Base-by-base conservation (phyloP, 495 filamentous ascomycete species). In the Tuber borchii region DNA sequence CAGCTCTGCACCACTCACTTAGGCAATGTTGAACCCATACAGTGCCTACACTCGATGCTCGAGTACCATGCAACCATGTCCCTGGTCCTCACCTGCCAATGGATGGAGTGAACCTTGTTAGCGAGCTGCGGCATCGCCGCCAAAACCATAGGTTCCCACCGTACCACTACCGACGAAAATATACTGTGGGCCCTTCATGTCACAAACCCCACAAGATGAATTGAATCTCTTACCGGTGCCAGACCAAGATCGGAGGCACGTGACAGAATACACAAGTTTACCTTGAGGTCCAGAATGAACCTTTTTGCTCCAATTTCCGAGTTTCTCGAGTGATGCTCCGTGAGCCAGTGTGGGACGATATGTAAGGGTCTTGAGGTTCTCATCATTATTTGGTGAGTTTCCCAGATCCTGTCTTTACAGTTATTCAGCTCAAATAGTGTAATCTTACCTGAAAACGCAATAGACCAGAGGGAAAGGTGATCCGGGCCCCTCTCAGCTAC, bases 21-120 rank as follows among this genome's bases (percentile, higher is more conserved):
- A n/a, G n/a, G 26, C 26, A 34, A 14, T 17, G 26, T 7, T 17
- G 56, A 65, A 65, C 12, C 10, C 2, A 61, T 26, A 31, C n/a
- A 26, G 6, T 3, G 22, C 46, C 19, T 22, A 40, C 39, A 40
- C 39, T 40, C 1, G 39, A 40, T 40, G 3, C 42, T 43, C 42
- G 42, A 43, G 1, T 12, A 56, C 48, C 8, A 22, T 31, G 0
- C n/a, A 61, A 61, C 26, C 56, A 34, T 40, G 39, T 40, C 39
- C 39, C 39, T 40, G 26, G 31, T 1, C 26, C 26, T 31, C 26
- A 61, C n/a, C n/a, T 31, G 10, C 56, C 2, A 7, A 14, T 65
- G 56, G 26, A 65, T 65, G 56, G 56, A 65, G 56, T 65, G 56
- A 65, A 65, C 56, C 56, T 34, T 65, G 56, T 34, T 65, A 31